phyloP scores from a whole-genome alignment of 495 filamentous ascomycete genomes.

The Aspergillus baeticus region DNA sequence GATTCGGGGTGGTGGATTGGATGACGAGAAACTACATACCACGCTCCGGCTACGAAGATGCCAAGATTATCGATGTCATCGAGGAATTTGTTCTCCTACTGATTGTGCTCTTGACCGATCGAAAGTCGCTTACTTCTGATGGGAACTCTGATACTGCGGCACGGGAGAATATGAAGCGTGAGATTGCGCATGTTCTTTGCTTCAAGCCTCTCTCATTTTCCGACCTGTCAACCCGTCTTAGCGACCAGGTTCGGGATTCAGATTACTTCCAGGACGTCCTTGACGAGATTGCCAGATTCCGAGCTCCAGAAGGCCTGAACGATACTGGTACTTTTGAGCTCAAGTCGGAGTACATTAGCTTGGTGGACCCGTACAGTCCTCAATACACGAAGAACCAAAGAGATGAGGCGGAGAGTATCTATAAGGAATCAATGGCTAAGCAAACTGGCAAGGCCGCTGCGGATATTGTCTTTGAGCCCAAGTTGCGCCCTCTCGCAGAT shows the following conservation, averaged over 20 bases:
- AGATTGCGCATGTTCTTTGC: constrained; percentile 91
- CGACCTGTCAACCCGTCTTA: constrained; percentile 73
- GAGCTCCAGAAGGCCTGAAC: constrained; percentile 82
- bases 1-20: constrained; percentile 90
- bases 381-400: constrained; percentile 97
- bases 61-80: constrained; percentile 83
- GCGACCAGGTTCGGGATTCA: constrained; percentile 52
- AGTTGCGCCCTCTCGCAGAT: constrained; percentile 69
- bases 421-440: constrained; percentile 81
- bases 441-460: constrained; percentile 75
- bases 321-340: constrained; percentile 94
- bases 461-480: constrained; percentile 94
- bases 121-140: constrained; percentile 71
- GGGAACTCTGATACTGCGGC: constrained; percentile 66
- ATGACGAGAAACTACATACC: constrained; percentile 75
- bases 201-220: constrained; percentile 95
- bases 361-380: constrained; percentile 91
- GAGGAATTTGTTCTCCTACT: constrained; percentile 96
- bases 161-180: constrained; percentile 72
- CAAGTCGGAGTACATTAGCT: constrained; percentile 76
- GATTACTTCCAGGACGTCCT: constrained; percentile 87
- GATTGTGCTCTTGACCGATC: constrained; percentile 86
- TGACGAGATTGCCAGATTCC: constrained; percentile 86
- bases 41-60: constrained; percentile 71
- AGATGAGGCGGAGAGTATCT: constrained; percentile 89